A percentile compares a stretch with the other conserved stretches of the same genome.
phyloP scores from a whole-genome alignment of 345 rosid species.

The Litchi chinensis region DNA sequence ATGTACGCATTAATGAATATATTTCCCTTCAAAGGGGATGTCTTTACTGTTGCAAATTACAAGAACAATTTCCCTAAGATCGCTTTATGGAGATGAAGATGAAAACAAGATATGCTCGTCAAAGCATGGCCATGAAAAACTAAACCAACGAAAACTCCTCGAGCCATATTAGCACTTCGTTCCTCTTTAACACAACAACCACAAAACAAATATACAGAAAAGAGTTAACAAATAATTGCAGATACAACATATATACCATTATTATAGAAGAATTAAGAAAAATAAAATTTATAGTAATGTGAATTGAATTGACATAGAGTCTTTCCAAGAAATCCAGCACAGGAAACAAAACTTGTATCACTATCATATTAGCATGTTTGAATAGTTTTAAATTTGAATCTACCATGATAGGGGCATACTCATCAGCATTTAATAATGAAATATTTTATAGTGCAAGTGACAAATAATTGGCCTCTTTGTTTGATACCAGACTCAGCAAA shows the following conservation, averaged over 20 bases:
- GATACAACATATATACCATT: background rate
- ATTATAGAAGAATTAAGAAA: background rate
- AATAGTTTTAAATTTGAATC: background rate
- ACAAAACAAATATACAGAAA: background rate
- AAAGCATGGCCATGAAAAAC: background rate
- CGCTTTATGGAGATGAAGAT: background rate
- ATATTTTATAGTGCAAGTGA: background rate
- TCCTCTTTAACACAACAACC: slow-evolving; percentile 47
- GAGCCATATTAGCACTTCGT: slow-evolving; percentile 75
- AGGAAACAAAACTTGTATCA: background rate
- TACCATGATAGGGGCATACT: background rate
- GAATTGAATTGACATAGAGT: background rate
- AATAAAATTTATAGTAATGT: background rate
- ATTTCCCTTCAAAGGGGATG: background rate
- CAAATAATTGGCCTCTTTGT: background rate
- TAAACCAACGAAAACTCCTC: slow-evolving; percentile 43
- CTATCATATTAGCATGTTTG: background rate
- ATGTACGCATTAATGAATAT: background rate
- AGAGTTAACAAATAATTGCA: slow-evolving; percentile 2
- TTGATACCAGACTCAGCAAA: background rate
- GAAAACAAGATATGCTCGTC: background rate
- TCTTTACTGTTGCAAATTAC: slow-evolving; percentile 7
- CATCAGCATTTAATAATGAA: background rate
- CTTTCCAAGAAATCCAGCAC: background rate
- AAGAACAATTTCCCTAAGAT: background rate